Conservation (phyloP, 805 yeast species). For the Wickerhamiella kurtzmanii region DNA sequence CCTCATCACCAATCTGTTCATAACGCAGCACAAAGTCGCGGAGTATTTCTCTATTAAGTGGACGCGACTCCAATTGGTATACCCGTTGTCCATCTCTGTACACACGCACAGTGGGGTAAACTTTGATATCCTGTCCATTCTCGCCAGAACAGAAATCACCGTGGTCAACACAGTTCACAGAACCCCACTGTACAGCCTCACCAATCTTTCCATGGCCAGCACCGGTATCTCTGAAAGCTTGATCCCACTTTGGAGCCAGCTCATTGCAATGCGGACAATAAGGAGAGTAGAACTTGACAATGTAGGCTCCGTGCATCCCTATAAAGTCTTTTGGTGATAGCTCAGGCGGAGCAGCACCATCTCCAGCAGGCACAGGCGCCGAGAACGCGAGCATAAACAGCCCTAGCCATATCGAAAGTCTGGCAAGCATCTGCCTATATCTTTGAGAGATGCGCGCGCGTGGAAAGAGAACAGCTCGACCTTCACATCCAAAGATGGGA, state of each 20-base stretch:
- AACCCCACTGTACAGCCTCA: conserved; percentile 40
- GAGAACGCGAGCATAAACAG: neutral
- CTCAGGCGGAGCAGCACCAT: conserved; percentile 6
- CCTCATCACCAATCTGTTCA: conserved; percentile 8
- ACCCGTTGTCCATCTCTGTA: conserved; percentile 31
- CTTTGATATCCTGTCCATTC: conserved; percentile 30
- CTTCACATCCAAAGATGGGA: no score
- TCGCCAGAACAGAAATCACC: conserved; percentile 76
- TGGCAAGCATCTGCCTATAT: neutral
- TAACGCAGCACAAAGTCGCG: conserved; percentile 10
- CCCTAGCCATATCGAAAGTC: neutral
- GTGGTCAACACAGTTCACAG: conserved; percentile 72
- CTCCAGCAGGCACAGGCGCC: neutral
- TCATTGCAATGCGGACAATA: conserved; percentile 70
- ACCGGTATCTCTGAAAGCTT: conserved; percentile 39
- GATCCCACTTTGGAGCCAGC: conserved; percentile 74
- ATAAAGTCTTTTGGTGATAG: conserved; percentile 13
- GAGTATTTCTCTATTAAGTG: conserved; percentile 10
- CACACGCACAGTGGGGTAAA: conserved; percentile 60
- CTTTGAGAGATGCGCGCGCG: neutral
- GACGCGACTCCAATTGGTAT: conserved; percentile 15
- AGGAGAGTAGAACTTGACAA: conserved; percentile 86
- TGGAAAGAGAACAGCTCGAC: neutral
- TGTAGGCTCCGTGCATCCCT: conserved; percentile 38
- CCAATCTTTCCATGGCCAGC: conserved; percentile 29